Base-by-base conservation (phyloP, 208 protist species). In the Leishmania major region DNA sequence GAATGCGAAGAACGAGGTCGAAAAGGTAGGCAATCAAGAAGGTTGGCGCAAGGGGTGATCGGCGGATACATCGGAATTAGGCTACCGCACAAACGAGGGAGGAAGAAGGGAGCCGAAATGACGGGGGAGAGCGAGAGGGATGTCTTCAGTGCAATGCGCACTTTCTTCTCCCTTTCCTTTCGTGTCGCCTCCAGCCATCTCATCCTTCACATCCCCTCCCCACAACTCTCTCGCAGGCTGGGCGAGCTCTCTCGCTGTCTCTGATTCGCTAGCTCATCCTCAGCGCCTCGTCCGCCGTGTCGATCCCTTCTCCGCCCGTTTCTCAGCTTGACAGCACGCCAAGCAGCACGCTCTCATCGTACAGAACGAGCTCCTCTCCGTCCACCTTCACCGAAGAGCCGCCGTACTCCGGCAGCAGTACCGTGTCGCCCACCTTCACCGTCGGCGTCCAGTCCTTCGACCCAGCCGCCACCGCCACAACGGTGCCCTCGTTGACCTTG, bases 401-500 rank as follows among this genome's bases (percentile, higher is more conserved):
- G 64, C 93, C 93, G 89, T 95, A 98, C 89, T 98, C 96, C 67
- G 93, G 94, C 49, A 98, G 94, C 77, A 98, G 92, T 73, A 98
- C 96, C 66, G 87, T 96, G 87, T 98, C 96, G 88, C 91, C 87
- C 49, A 92, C 94, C 89, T 96, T 97, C 88, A 97, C 93, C 49
- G 92, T 94, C 82, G 96, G 96, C 75, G 88, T 95, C 94, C 94
- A 98, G 87, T 98, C 96, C 92, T 96, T 96, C 78, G 88, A 91
- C 72, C 76, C 94, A n/a, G 91, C 90, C 35, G 96, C 94, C 15
- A 98, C 96, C 6, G 96, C 96, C 67, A 97, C 87, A 69, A 98
- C 93, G 19, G 91, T 97, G 79, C 93, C 96, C 91, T 98, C 96
- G 91, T 98, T 98, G 84, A 97, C 89, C 91, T 98, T 98, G 66